These are phyloP conservation scores for Passiflora organensis DNA, from an alignment of 345 rosid species.

Conservation along the genomic window DNA sequence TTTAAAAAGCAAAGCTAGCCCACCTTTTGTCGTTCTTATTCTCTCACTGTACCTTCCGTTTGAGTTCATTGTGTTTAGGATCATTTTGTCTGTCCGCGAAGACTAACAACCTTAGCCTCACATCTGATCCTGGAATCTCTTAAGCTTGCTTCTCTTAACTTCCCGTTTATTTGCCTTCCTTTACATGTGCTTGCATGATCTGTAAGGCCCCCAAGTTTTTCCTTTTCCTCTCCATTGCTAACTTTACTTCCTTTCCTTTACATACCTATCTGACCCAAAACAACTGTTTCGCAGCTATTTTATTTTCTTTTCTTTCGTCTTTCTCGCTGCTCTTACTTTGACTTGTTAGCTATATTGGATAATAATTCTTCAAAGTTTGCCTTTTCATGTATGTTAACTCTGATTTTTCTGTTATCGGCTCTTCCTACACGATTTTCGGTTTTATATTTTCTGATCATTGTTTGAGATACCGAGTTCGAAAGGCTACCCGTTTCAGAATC, in stretches of 20 bases:
- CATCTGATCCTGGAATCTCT: constrained; percentile 14
- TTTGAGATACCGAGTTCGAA: neutral
- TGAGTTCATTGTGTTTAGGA: neutral
- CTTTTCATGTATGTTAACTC: constrained; percentile 5
- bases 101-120: neutral
- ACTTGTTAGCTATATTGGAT: neutral
- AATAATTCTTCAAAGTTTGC: neutral
- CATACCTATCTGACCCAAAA: constrained; percentile 1
- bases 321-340: neutral
- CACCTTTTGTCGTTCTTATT: neutral
- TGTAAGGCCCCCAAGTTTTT: constrained; percentile 15
- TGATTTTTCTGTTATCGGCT: neutral
- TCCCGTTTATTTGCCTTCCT: neutral
- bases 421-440: neutral
- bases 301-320: constrained; percentile 2
- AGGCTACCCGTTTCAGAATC: neutral
- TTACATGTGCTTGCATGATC: constrained; percentile 12
- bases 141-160: neutral
- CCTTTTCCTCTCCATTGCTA: constrained; percentile 11
- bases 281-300: neutral
- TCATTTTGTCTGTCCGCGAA: constrained; percentile 5
- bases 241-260: neutral
- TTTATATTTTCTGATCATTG: neutral
- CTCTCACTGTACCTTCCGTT: constrained; percentile 2
- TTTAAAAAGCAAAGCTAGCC: constrained; percentile 6